Base-by-base conservation (phyloP, 331 rosid species). In the Dryas integrifolia region DNA sequence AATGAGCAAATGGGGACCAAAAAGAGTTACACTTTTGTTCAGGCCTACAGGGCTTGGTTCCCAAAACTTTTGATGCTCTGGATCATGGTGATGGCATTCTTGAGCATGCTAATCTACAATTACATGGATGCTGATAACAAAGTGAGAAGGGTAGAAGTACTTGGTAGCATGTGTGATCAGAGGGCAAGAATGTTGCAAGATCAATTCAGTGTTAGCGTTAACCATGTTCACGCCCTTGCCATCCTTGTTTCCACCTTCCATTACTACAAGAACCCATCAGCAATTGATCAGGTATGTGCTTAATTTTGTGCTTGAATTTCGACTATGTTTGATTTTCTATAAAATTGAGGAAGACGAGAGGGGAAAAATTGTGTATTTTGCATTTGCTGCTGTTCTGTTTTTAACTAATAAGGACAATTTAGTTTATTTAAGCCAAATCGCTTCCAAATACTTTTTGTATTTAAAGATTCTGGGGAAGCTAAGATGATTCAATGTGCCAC, bases 141-240 rank as follows among this genome's bases (percentile, higher is more conserved):
- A 69, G 96, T 88, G 30, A 85, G 98, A 70, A 85, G 99, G 81
- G 88, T 74, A 45, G 98, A 92, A 82, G 84, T 83, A 6, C 84
- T 95, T 68, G 87, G 83, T 26, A 95, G 98, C 77, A 91, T 92
- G 84, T 95, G 99, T 85, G 99, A 95, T 73, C 91, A 92, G 85
- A 88, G 99, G 50, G 98, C 99, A 26, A 88, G 97, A 81, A 95
- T 95, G 99, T 75, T 95, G 80, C 99, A 95, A 80, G 99, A 95
- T 84, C 99, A 92, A 76, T 95, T 95, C 79, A 88, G 80, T 83
- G 99, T 95, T 47, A 95, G 99, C 59, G 97, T 95, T 66, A 95
- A 95, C 74, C 99, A 95, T 82, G 98, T 95, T 26, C 97, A 95
- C 77, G 99, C 99, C 69, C 86, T 95, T 47, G 98, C 99, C 49